phyloP scores from a whole-genome alignment of 371 early-diverging fungal genomes.

The Mucor mucedo region DNA sequence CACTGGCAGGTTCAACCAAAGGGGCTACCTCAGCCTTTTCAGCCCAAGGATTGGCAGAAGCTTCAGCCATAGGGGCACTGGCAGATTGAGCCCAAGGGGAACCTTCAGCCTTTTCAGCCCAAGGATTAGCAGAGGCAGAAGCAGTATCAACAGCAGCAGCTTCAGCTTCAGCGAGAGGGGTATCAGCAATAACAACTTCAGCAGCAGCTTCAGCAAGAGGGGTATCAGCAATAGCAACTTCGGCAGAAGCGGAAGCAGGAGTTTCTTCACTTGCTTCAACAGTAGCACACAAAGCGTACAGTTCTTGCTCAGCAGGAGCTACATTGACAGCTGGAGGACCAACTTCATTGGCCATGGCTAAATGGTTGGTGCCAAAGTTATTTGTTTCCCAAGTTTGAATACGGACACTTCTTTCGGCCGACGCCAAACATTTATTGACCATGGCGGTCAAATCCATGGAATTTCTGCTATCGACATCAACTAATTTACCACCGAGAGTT shows the following conservation, averaged over 20 bases:
- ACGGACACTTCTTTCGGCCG: slow-evolving; percentile 14
- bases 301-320: not conserved
- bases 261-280: too few species aligned
- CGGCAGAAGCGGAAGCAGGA: too few species aligned
- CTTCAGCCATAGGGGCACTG: not conserved
- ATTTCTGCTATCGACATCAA: not conserved
- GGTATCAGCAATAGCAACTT: not conserved
- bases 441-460: not conserved
- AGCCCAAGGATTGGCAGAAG: not conserved
- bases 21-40: not conserved
- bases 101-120: not conserved
- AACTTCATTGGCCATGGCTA: not conserved
- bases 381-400: slow-evolving; percentile 36
- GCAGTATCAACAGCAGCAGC: not conserved
- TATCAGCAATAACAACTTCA: not conserved
- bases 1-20: not conserved
- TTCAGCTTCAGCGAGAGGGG: not conserved
- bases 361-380: not conserved
- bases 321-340: not conserved
- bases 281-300: not conserved
- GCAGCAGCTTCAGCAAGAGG: not conserved
- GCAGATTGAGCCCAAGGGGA: not conserved
- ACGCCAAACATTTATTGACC: slow-evolving; percentile 7
- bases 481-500: slow-evolving; percentile 7
- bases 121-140: not conserved